phyloP scores from a whole-genome alignment of 2,329 filamentous ascomycete species.

The Aspergillus sp. region DNA sequence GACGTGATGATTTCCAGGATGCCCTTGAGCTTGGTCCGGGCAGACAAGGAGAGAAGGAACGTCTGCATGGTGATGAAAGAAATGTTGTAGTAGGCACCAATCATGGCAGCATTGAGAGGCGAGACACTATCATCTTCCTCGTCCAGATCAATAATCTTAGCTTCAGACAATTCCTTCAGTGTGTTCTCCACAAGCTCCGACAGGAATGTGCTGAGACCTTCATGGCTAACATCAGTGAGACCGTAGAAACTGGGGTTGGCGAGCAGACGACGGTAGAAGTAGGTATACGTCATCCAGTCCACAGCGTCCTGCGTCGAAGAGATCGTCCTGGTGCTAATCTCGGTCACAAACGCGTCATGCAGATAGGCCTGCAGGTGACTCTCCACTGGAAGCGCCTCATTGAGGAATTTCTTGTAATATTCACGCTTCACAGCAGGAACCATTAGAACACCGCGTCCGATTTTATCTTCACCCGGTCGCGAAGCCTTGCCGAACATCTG shows the following conservation, averaged over 20 bases:
- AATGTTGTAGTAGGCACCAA: conserved; percentile 98
- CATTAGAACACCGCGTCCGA: conserved; percentile 92
- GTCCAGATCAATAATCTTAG: conserved; percentile 93
- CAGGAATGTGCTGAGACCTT: conserved; percentile 88
- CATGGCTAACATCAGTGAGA: conserved; percentile 81
- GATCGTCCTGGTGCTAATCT: conserved; percentile 95
- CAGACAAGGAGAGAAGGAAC: conserved; percentile 84
- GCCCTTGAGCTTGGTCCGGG: conserved; percentile 90
- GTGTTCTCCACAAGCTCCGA: conserved; percentile 94
- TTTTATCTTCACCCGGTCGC: conserved; percentile 72
- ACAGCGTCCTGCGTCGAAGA: conserved; percentile 94
- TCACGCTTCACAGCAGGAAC: conserved; percentile 90
- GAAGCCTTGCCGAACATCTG: conserved; percentile 98
- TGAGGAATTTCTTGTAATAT: conserved; percentile 98
- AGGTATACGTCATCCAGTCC: conserved; percentile 97
- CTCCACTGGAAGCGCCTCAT: conserved; percentile 92
- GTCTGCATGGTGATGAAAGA: conserved; percentile 99
- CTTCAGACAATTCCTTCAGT: conserved; percentile 83
- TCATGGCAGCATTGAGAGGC: conserved; percentile 95
- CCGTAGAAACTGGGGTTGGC: conserved; percentile 98
- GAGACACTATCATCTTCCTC: conserved; percentile 88
- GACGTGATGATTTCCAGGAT: conserved; percentile 96
- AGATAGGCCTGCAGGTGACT: conserved; percentile 89
- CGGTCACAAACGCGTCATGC: conserved; percentile 93
- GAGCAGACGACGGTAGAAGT: conserved; percentile 91